Evolutionary conservation across 352 stramenopile genomes (phyloP), one percentile per base, ranked within the genome.

Genomic region (Phytophthora sp.): DNA sequence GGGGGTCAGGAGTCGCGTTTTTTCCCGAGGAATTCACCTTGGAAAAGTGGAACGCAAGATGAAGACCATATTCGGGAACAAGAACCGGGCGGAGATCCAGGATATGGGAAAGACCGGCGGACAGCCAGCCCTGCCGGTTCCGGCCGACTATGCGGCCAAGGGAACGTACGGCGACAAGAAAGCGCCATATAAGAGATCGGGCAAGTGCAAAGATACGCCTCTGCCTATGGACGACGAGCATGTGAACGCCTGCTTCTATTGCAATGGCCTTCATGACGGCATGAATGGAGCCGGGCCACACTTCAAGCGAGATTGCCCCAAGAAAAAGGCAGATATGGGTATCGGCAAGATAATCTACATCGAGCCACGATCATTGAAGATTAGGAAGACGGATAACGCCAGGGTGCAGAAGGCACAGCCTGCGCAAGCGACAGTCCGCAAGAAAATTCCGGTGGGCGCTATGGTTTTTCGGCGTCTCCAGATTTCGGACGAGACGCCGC

Each of bases 41-140:
- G 41, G 39, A 52, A 31, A 52, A 61, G 11, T 53, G 54, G 41
- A 53, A 13, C 42, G 35, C 5, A 61, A 61, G 13, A 46, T 61
- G 39, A 61, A 45, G 41, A 8, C n/a, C 3, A 45, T 53, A 12
- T 53, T 51, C 11, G 54, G 39, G 1, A 51, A 31, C 29, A 61
- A 61, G 5, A 61, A 26, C 8, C 6, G 21, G 51, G 7, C 24
- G 6, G 24, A 59, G 35, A 59, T 41, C 7, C 38, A 53, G n/a
- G n/a, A n/a, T n/a, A n/a, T n/a, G n/a, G 53, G 39, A 1, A 53
- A 53, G 30, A 12, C 29, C 1, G 39, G 27, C 29, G 27, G 8
- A 0, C 15, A 45, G 38, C 38, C 38, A 45, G 16, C n/a, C 3
- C 47, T n/a, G n/a, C n/a, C 53, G 8, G 29, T 53, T 2, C 39